Evolutionary conservation across 1,284 basidiomycete species (phyloP).

Genomic region (Ceratobasidium sp.): DNA sequence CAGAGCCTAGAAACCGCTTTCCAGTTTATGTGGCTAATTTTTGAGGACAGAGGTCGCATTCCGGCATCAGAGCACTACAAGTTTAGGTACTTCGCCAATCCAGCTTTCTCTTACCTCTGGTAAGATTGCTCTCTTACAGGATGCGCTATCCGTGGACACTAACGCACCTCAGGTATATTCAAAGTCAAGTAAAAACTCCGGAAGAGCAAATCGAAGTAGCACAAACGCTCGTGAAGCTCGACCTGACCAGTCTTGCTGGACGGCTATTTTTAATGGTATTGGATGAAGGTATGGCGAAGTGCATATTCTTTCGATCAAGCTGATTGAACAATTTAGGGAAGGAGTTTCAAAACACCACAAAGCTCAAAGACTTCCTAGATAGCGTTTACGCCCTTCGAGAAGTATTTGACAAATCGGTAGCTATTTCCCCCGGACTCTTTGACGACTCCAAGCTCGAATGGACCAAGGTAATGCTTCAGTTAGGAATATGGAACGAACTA

Average conservation of each 20-base stretch:
- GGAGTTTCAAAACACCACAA: background rate
- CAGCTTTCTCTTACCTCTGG: background rate
- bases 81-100: background rate
- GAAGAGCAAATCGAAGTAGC: background rate
- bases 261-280: background rate
- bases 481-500: too few relatives aligned
- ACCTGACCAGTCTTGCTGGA: background rate
- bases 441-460: background rate
- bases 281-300: background rate
- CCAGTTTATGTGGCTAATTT: background rate
- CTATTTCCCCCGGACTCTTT: background rate
- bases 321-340: background rate
- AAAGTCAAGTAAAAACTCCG: background rate
- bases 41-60: background rate
- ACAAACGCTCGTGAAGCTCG: background rate
- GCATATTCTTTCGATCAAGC: background rate
- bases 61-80: background rate
- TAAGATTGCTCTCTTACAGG: background rate
- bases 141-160: background rate
- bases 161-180: background rate
- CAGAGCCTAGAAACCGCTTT: background rate
- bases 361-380: background rate
- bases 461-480: background rate
- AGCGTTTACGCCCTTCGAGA: background rate
- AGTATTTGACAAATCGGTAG: background rate